These are phyloP conservation scores for Auricularia sp. DNA, from an alignment of 768 basidiomycete species.

Conservation along the genomic window DNA sequence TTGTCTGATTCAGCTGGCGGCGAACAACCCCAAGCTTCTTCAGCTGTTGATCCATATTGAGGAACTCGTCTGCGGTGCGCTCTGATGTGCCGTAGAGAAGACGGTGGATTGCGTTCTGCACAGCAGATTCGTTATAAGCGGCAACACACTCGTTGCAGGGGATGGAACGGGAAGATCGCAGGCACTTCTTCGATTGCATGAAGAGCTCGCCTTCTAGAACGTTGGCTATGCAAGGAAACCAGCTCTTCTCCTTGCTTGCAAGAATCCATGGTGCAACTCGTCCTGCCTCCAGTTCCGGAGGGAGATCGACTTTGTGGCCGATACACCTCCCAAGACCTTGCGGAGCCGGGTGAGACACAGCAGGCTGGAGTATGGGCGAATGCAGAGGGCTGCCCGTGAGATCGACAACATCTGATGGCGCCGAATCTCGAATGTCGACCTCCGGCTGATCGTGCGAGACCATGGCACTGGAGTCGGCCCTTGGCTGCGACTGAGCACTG, in stretches of 20 bases:
- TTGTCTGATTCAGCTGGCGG: background rate
- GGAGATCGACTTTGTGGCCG: background rate
- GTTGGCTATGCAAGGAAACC: background rate
- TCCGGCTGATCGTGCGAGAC: background rate
- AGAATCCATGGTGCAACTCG: background rate
- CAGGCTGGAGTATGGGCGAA: too few relatives aligned
- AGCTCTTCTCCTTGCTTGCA: background rate
- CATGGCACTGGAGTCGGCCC: conserved; percentile 1
- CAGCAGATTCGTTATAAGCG: background rate
- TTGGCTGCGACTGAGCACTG: too few relatives aligned
- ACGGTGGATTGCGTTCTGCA: background rate
- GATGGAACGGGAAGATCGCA: background rate
- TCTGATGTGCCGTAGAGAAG: too few relatives aligned
- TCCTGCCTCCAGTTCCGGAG: background rate
- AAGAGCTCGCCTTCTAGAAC: background rate
- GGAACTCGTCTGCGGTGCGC: background rate
- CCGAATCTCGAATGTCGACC: conserved; percentile 2
- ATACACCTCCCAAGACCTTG: background rate
- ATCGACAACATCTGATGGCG: conserved; percentile 9
- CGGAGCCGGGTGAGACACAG: too few relatives aligned
- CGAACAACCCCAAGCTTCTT: background rate
- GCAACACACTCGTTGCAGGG: background rate
- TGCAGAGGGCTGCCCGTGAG: conserved; percentile 2
- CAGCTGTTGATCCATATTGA: background rate
- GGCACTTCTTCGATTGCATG: background rate